Conservation (phyloP, 177 flowering plant species). For the Tripterygium wilfordii region DNA sequence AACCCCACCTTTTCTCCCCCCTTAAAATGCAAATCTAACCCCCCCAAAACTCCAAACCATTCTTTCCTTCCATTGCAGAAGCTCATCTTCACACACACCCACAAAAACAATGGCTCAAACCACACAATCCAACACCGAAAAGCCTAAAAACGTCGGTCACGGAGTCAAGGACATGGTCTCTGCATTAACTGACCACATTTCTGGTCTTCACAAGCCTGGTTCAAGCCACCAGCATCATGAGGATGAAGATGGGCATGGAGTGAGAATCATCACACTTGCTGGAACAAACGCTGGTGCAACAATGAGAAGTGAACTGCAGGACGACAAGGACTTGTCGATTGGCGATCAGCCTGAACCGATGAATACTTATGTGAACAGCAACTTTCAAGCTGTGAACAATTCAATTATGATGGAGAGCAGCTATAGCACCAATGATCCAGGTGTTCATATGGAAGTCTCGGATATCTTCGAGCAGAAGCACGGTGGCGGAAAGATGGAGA, state of each 20-base stretch:
- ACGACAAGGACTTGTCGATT: slow-evolving; percentile 18
- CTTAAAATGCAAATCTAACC: background rate
- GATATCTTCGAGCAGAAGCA: slow-evolving; percentile 15
- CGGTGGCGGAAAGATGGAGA: slow-evolving; percentile 4
- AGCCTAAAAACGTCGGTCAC: slow-evolving; percentile 26
- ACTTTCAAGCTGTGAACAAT: slow-evolving; percentile 76
- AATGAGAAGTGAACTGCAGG: slow-evolving; percentile 35
- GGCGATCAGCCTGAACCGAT: slow-evolving; percentile 25
- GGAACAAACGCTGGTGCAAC: slow-evolving; percentile 72
- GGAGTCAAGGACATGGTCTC: slow-evolving; percentile 51
- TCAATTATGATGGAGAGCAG: slow-evolving; percentile 70
- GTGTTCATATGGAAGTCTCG: slow-evolving; percentile 59
- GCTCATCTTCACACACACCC: too few species aligned
- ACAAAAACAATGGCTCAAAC: slow-evolving; percentile 5
- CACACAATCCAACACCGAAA: slow-evolving; percentile 13
- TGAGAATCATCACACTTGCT: slow-evolving; percentile 54
- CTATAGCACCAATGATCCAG: slow-evolving; percentile 70
- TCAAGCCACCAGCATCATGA: slow-evolving; percentile 12
- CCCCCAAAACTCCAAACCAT: background rate
- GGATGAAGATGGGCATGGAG: slow-evolving; percentile 32
- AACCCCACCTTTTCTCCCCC: background rate
- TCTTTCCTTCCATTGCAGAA: background rate
- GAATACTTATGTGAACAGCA: slow-evolving; percentile 62
- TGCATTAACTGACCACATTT: slow-evolving; percentile 32
- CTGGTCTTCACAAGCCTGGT: slow-evolving; percentile 20